A percentile compares a stretch with the other conserved stretches of the same genome.
phyloP scores from a whole-genome alignment of 2,329 filamentous ascomycete genomes.

The Sarocladiaceae sp. region DNA sequence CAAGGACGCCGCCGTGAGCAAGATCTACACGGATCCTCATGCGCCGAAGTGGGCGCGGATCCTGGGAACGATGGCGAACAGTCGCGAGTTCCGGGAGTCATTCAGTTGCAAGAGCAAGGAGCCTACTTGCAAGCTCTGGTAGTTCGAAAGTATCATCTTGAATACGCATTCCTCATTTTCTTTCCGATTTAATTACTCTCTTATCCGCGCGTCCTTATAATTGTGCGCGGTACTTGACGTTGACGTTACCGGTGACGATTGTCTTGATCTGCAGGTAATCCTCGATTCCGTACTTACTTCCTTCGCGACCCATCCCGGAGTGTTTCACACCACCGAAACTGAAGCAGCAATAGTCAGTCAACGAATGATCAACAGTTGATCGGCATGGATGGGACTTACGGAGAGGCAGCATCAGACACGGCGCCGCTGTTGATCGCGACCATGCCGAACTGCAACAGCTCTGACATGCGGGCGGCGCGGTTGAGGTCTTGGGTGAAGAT shows the following conservation, averaged over 20 bases:
- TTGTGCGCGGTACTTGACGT: constrained; percentile 2
- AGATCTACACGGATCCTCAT: constrained; percentile 59
- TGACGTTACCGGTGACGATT: constrained; percentile 34
- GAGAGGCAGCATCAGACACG: constrained; percentile 19
- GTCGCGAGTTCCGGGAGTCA: constrained; percentile 58
- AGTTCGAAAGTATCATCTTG: too few relatives aligned
- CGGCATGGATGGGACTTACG: constrained; percentile 15
- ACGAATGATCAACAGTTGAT: not conserved
- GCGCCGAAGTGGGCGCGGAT: constrained; percentile 58
- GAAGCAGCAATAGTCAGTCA: constrained; percentile 9
- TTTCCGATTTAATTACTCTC: too few relatives aligned
- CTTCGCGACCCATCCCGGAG: constrained; percentile 55
- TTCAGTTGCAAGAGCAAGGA: constrained; percentile 61
- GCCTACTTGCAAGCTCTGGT: constrained; percentile 67
- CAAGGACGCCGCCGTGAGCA: constrained; percentile 48
- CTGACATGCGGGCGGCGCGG: constrained; percentile 33
- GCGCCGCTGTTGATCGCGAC: constrained; percentile 58
- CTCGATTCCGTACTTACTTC: constrained; percentile 53
- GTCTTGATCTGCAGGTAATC: constrained; percentile 53
- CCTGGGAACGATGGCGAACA: constrained; percentile 59
- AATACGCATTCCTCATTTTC: too few relatives aligned
- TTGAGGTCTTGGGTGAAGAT: constrained; percentile 52
- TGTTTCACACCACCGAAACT: constrained; percentile 57
- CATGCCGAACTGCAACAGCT: constrained; percentile 57
- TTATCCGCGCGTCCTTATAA: too few relatives aligned